A percentile compares a stretch with the other conserved stretches of the same genome.
Evolutionary conservation across 768 basidiomycete genomes (phyloP).

Genomic region (Chalciporus pseudorubinellus): DNA sequence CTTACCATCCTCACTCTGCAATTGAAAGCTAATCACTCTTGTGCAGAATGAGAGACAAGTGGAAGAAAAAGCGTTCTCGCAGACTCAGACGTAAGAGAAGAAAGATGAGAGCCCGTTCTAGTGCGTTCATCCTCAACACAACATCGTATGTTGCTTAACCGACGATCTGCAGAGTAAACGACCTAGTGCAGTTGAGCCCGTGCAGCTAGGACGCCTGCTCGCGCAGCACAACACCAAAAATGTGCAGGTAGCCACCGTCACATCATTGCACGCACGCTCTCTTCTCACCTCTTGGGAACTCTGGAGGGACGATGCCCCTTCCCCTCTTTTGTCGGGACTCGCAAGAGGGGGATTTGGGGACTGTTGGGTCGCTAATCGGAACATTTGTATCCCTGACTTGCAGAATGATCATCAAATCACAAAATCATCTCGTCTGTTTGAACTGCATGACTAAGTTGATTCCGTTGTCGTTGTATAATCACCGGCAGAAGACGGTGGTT

Average conservation of each 20-base stretch:
- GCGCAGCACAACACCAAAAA: conserved; percentile 21
- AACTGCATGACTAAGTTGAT: no score
- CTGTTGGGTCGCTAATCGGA: conserved; percentile 22
- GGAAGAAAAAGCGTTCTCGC: conserved; percentile 94
- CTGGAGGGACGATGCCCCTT: conserved; percentile 20
- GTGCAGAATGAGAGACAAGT: conserved; percentile 90
- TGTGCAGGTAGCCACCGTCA: conserved; percentile 14
- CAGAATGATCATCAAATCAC: conserved; percentile 12
- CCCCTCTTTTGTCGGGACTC: conserved; percentile 24
- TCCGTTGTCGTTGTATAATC: no score
- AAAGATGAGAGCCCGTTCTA: conserved; percentile 96
- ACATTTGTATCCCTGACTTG: conserved; percentile 22
- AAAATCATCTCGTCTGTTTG: neutral
- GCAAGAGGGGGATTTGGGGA: conserved; percentile 18
- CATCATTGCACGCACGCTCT: conserved; percentile 27
- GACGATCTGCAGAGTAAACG: conserved; percentile 37
- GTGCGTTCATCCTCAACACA: conserved; percentile 45
- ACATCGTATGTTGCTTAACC: conserved; percentile 1
- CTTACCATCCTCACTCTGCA: neutral
- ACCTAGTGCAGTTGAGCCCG: conserved; percentile 27
- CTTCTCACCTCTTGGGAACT: conserved; percentile 22
- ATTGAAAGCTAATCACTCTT: neutral
- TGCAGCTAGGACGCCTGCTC: conserved; percentile 23
- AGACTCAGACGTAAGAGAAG: conserved; percentile 92
- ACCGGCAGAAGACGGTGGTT: neutral